Conservation (phyloP, 305 asterid genomes). For the Plantago coronopus region DNA sequence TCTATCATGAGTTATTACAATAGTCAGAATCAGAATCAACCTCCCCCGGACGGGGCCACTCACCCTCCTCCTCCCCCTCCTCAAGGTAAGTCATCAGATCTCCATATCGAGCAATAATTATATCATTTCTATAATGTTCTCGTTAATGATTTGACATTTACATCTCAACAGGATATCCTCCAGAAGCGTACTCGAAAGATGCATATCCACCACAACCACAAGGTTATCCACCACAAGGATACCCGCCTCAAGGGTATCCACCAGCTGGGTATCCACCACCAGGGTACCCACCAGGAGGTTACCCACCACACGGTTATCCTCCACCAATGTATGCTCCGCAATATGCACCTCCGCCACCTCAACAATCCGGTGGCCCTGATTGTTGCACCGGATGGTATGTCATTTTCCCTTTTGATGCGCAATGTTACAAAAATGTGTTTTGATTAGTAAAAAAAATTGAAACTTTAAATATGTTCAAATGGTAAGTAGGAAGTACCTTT, state of each 20-base stretch:
- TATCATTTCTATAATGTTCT: not conserved
- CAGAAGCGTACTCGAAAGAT: slow-evolving; percentile 51
- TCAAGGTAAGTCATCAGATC: slow-evolving; percentile 35
- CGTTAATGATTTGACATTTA: not conserved
- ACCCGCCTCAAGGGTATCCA: slow-evolving; percentile 37
- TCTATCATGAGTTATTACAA: slow-evolving; percentile 57
- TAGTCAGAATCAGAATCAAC: slow-evolving; percentile 37
- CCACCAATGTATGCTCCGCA: slow-evolving; percentile 37
- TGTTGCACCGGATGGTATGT: slow-evolving; percentile 46
- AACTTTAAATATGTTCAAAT: too few species aligned
- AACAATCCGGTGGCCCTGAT: slow-evolving; percentile 23
- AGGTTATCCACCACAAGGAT: slow-evolving; percentile 52
- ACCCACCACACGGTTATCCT: slow-evolving; percentile 38
- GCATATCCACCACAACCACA: slow-evolving; percentile 50
- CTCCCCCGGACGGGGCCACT: slow-evolving; percentile 63
- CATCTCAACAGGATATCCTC: slow-evolving; percentile 44
- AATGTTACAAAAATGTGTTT: too few species aligned
- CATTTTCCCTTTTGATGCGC: too few species aligned
- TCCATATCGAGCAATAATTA: not conserved
- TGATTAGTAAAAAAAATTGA: too few species aligned
- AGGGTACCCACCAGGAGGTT: slow-evolving; percentile 36
- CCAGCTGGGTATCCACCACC: slow-evolving; percentile 50
- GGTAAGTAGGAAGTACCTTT: too few species aligned
- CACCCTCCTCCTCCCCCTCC: slow-evolving; percentile 59
- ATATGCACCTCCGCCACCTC: slow-evolving; percentile 52